Evolutionary conservation across 805 yeast genomes (phyloP), one percentile per base, ranked within the genome.

Genomic region (Hanseniaspora osmophila): DNA sequence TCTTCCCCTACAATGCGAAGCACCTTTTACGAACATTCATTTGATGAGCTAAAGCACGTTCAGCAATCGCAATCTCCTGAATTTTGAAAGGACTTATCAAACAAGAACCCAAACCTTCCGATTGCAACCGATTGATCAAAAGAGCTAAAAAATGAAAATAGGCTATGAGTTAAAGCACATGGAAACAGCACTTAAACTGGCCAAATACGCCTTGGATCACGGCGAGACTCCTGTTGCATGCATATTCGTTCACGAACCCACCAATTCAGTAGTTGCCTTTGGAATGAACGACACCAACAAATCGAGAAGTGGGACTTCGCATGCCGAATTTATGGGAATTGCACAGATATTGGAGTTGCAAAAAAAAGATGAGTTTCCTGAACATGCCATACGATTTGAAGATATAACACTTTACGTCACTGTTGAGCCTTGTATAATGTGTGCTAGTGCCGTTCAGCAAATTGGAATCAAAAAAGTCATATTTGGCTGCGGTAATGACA

Each of bases 401-500:
- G 73, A 78, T 22, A 68, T 84, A 2, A 78, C 76, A 30, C 68
- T 92, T 7, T 90, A 87, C 60, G 98, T 92, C 22, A 87, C 97
- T 0, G 96, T 92, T 0, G 98, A 92, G 62, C 98, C 98, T 0
- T 92, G 98, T 59, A 82, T 92, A 7, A 92, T 92, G 98, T 92
- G 98, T 66, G 97, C 96, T 0, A 78, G 92, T 37, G 87, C 95
- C 2, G 63, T 92, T 37, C 71, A 88, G 48, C 98, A 92, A 54
- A 60, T 88, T 41, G 80, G 82, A 1, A 76, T 92, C 10, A 63
- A 75, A 30, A 67, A 68, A 37, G 95, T 90, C 1, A 78, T 78
- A 41, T 92, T 85, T 56, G 97, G 98, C 0, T 88, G 96, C 56
- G 92, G 86, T 0, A 92, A 92, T 59, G 97, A 90, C 50, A 64